phyloP scores from a whole-genome alignment of 2,329 filamentous ascomycete genomes.

The Neonectria ditissima region DNA sequence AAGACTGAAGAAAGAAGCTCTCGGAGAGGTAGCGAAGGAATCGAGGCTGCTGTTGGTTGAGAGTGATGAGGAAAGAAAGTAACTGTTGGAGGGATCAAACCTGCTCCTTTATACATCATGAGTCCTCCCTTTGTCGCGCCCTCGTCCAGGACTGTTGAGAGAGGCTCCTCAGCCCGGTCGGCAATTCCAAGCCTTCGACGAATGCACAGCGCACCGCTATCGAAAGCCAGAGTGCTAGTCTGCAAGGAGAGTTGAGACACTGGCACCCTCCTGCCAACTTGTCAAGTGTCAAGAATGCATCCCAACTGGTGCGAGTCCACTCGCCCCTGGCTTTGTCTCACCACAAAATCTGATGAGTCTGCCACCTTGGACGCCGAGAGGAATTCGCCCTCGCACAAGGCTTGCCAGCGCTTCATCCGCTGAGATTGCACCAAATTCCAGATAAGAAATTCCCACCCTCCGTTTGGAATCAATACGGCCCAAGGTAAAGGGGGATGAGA shows the following conservation, averaged over 20 bases:
- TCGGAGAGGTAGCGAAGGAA: conserved; percentile 46
- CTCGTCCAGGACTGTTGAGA: conserved; percentile 2
- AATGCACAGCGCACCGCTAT: conserved; percentile 32
- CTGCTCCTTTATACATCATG: conserved; percentile 47
- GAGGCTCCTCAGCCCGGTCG: conserved; percentile 8
- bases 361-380: conserved; percentile 11
- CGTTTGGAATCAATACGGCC: conserved; percentile 6
- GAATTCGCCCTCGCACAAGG: conserved; percentile 30
- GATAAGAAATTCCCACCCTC: conserved; percentile 4
- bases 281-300: conserved; percentile 38
- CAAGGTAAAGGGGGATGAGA: not conserved
- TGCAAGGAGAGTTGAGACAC: conserved; percentile 40
- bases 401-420: conserved; percentile 10
- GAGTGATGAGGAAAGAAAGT: conserved; percentile 31
- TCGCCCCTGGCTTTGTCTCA: conserved; percentile 43
- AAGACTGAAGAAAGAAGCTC: conserved; percentile 44
- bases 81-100: conserved; percentile 32
- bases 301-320: conserved; percentile 22
- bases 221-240: conserved; percentile 15
- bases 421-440: conserved; percentile 43
- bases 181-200: conserved; percentile 25
- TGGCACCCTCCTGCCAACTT: conserved; percentile 27
- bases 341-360: conserved; percentile 17
- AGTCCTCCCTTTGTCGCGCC: conserved; percentile 11
- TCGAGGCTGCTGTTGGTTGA: conserved; percentile 46